These are phyloP conservation scores for Prinsepia uniflora DNA, from an alignment of 306 rosid genomes.

Conservation along the genomic window DNA sequence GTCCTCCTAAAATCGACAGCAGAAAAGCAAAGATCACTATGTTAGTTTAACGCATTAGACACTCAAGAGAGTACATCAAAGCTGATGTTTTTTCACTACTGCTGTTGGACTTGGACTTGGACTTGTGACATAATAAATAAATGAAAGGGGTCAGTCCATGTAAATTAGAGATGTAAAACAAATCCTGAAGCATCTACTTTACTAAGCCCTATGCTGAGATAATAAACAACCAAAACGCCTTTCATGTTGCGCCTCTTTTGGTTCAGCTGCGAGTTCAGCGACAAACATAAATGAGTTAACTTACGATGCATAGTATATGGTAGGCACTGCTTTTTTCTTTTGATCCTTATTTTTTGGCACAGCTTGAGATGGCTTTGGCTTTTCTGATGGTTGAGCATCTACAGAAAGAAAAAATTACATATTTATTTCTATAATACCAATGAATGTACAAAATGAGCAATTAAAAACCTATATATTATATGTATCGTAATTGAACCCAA, in stretches of 20 bases:
- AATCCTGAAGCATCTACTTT: neutral
- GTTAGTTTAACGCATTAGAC: constrained; percentile 8
- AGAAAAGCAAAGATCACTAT: constrained; percentile 12
- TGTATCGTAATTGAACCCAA: too few species aligned
- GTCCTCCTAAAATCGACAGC: constrained; percentile 67
- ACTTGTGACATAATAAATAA: neutral
- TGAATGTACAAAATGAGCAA: neutral
- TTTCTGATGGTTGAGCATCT: constrained; percentile 38
- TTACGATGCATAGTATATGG: constrained; percentile 81
- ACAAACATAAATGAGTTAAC: constrained; percentile 20
- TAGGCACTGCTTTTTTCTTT: constrained; percentile 61
- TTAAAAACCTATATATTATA: neutral
- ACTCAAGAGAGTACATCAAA: neutral
- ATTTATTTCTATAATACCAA: neutral
- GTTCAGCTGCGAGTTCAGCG: too few species aligned
- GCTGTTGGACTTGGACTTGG: neutral
- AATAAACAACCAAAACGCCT: neutral
- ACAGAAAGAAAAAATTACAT: constrained; percentile 1
- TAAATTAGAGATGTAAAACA: neutral
- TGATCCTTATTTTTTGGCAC: constrained; percentile 41
- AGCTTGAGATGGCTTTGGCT: constrained; percentile 35
- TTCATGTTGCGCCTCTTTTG: neutral
- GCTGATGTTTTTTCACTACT: neutral
- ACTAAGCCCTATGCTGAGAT: neutral
- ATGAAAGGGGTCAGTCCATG: neutral